Base-by-base conservation (phyloP, 129 eudicot species). In the Gnaphalium uliginosum region DNA sequence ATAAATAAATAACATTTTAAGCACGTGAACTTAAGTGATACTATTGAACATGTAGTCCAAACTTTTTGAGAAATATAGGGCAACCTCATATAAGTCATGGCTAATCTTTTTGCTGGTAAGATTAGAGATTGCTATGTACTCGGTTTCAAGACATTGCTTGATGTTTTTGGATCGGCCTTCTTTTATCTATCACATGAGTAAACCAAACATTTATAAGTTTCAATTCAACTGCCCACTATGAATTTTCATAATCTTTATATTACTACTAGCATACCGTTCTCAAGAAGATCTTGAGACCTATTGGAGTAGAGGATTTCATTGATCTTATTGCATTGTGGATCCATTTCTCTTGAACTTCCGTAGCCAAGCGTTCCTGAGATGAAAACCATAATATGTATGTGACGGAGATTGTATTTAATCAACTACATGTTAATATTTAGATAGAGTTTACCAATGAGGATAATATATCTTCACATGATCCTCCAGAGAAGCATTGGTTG, bases 401-500 rank as follows among this genome's bases (percentile, higher is more conserved):
- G 33, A 57, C 8, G 24, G 35, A 53, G 21, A 56, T 48, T 4
- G 25, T 18, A 56, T 1, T 24, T 1, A 23, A 60, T 22, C 32
- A 1, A 6, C 10, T 10, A 27, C 33, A 21, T 18, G 14, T 23
- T 4, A 26, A 18, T 5, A 26, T 25, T 15, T 21, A 50, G 56
- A 26, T 18, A 19, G 5, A 50, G 33, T 73, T 26, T 79, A 86
- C 89, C 80, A 86, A 30, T 6, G 86, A 79, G 61, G 71, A 63
- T 54, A 86, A 29, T 79, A 86, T 86, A 23, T 86, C 85, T 85
- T 85, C 89, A 66, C 79, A 76, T 5, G 89, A 78, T 19, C 61
- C 70, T 53, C 59, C 50, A 0, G 80, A 82, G 66, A 82, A 85
- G 75, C 84, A 79, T 69, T 79, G 54, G 53, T 82, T 82, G 80